A percentile compares a stretch with the other conserved stretches of the same genome.
phyloP scores from a whole-genome alignment of 352 stramenopile genomes.

The Globisporangium cederbergense region DNA sequence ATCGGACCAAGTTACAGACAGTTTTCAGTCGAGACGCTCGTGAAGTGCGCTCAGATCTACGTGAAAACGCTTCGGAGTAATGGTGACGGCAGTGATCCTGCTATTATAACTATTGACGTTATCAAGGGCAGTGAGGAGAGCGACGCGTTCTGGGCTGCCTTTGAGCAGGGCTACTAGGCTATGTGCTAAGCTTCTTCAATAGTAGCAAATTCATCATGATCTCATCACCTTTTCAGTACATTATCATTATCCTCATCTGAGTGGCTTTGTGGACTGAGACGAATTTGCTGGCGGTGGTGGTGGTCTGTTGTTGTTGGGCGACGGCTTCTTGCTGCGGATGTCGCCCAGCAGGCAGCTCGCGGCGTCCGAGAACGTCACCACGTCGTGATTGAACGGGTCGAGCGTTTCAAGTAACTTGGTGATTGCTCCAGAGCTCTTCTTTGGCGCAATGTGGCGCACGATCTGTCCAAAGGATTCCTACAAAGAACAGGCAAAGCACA shows the following conservation, averaged over 20 bases:
- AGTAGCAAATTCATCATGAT: neutral
- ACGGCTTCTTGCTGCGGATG: conserved; percentile 26
- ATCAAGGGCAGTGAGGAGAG: conserved; percentile 39
- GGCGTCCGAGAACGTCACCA: conserved; percentile 76
- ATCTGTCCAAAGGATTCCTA: conserved; percentile 38
- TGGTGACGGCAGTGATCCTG: neutral
- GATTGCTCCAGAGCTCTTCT: conserved; percentile 40
- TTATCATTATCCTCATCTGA: no score
- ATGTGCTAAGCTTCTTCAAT: neutral
- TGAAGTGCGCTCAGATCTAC: conserved; percentile 20
- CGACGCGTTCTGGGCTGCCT: conserved; percentile 55
- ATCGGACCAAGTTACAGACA: conserved; percentile 19
- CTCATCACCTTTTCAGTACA: neutral
- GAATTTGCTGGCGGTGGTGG: neutral
- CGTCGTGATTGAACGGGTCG: conserved; percentile 65
- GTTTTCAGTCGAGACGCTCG: conserved; percentile 15
- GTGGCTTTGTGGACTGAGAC: no score
- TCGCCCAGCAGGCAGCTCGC: conserved; percentile 33
- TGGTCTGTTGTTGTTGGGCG: conserved; percentile 15
- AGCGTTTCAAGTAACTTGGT: conserved; percentile 43
- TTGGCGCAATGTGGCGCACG: conserved; percentile 28
- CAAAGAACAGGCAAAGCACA: neutral
- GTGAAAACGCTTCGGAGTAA: neutral
- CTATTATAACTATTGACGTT: conserved; percentile 9
- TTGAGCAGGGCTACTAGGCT: conserved; percentile 57